A percentile compares a stretch with the other conserved stretches of the same genome.
Conservation (phyloP, 169 alveolate species). For the Eimeria nieschulzi region DNA sequence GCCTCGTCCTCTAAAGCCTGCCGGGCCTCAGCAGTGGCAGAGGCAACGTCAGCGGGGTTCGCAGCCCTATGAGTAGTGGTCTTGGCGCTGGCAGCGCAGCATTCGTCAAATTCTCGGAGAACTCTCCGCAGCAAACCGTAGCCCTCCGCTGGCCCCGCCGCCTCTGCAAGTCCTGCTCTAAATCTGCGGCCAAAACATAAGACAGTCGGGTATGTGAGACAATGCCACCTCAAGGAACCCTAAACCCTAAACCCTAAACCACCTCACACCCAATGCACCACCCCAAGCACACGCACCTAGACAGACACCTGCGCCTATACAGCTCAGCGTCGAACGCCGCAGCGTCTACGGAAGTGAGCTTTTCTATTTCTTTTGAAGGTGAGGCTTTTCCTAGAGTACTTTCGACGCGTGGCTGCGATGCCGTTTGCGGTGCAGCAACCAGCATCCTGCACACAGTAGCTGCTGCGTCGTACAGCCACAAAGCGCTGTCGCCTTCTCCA, state of each 20-base stretch:
- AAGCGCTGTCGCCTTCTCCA: slow-evolving; percentile 24
- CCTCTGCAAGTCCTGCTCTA: slow-evolving; percentile 14
- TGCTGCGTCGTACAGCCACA: slow-evolving; percentile 10
- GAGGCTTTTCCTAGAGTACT: not conserved
- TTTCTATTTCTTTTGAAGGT: not conserved
- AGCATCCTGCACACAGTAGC: slow-evolving; percentile 10
- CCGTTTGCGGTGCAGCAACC: slow-evolving; percentile 4
- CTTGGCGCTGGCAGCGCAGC: not conserved
- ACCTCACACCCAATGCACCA: too few relatives aligned
- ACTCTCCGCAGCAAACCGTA: not conserved
- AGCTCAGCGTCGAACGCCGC: slow-evolving; percentile 24
- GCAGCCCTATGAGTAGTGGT: not conserved
- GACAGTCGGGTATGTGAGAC: too few relatives aligned
- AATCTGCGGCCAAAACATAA: not conserved
- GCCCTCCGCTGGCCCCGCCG: slow-evolving; percentile 9
- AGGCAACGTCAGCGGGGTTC: not conserved
- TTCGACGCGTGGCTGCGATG: not conserved
- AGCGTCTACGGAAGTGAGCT: not conserved
- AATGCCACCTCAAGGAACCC: too few relatives aligned
- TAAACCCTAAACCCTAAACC: too few relatives aligned
- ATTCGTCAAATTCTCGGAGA: not conserved
- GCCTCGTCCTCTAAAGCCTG: not conserved
- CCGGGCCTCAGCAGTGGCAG: not conserved
- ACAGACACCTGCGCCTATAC: slow-evolving; percentile 8
- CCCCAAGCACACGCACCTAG: slow-evolving; percentile 18